phyloP scores from a whole-genome alignment of 352 stramenopile genomes.

The Globisporangium paddicum region DNA sequence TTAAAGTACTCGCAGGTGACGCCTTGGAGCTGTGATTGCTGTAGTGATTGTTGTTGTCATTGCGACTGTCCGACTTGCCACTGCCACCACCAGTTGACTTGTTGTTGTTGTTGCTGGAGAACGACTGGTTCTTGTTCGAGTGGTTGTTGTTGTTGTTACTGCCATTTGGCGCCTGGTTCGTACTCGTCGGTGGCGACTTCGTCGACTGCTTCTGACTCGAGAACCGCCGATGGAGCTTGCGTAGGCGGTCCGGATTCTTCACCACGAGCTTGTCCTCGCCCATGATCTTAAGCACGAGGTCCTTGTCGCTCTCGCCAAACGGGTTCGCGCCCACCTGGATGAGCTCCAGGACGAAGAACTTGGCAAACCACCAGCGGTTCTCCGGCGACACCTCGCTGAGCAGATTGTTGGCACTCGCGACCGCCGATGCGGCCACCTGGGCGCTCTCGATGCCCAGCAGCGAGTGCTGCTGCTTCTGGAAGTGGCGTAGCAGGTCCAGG shows the following conservation, averaged over 20 bases:
- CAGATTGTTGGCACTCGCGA: constrained; percentile 24
- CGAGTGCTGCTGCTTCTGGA: constrained; percentile 57
- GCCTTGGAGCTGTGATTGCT: background rate
- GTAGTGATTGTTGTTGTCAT: background rate
- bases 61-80: background rate
- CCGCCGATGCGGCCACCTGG: constrained; percentile 19
- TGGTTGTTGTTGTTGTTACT: background rate
- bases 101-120: background rate
- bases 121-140: background rate
- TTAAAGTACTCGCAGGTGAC: constrained; percentile 9
- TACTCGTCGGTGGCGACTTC: background rate
- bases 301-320: constrained; percentile 64
- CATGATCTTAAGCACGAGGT: constrained; percentile 70
- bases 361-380: constrained; percentile 75
- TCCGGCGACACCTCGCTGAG: constrained; percentile 36
- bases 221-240: constrained; percentile 68
- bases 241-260: constrained; percentile 61
- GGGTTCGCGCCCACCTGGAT: constrained; percentile 63
- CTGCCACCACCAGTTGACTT: background rate
- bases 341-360: constrained; percentile 70
- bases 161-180: background rate
- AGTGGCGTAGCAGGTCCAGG: constrained; percentile 45
- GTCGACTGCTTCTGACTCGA: constrained; percentile 36
- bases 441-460: constrained; percentile 35
- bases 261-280: constrained; percentile 48